Evolutionary conservation across 2,329 filamentous ascomycete species (phyloP).

Genomic region (Penicillium italicum): DNA sequence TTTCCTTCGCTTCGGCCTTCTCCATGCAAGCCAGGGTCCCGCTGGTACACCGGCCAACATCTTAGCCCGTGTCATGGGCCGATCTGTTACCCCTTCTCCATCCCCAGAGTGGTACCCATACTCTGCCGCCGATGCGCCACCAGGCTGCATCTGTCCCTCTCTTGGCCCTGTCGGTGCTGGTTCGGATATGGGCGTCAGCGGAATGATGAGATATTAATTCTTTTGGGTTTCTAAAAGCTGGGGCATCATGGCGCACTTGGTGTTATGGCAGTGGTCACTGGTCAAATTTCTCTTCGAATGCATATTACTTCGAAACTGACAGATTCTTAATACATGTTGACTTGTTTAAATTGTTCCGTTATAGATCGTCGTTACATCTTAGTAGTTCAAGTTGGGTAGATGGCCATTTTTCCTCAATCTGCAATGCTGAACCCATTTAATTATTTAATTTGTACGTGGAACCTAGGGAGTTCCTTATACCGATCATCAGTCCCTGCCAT

Average conservation of each 20-base stretch:
- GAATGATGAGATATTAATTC: constrained; percentile 5
- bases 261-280: background rate
- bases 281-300: background rate
- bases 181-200: constrained; percentile 10
- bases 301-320: background rate
- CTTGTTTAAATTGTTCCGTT: background rate
- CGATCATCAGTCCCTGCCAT: no score
- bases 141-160: constrained; percentile 24
- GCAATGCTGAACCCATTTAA: no score
- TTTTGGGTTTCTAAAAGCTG: background rate
- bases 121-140: constrained; percentile 9
- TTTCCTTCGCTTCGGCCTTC: constrained; percentile 74
- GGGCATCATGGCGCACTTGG: background rate
- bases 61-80: constrained; percentile 20
- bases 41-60: constrained; percentile 12
- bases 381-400: no score
- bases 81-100: constrained; percentile 12
- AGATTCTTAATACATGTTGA: background rate
- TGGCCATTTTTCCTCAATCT: no score
- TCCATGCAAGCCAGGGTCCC: constrained; percentile 43
- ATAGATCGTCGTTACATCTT: no score
- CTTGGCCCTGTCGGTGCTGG: constrained; percentile 5
- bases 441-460: no score
- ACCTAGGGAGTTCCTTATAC: no score
- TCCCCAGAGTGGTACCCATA: constrained; percentile 15